These are phyloP conservation scores for Sphagnum fallax DNA, from an alignment of 228 moss, liverwort and hornwort species.

Conservation along the genomic window DNA sequence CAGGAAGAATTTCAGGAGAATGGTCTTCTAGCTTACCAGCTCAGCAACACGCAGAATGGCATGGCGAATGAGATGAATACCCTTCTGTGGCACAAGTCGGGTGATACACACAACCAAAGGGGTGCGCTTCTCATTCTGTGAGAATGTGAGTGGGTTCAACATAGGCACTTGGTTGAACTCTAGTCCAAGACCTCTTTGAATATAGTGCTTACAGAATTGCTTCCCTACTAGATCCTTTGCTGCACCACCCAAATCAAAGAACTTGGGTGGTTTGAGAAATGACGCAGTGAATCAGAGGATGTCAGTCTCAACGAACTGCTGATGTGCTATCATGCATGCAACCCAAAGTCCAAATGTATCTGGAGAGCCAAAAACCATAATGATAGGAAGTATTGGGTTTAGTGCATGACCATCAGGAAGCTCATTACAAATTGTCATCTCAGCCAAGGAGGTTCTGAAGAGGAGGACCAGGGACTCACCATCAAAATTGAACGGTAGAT, in stretches of 20 bases:
- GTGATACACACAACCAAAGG: slow-evolving; percentile 39
- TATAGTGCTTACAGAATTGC: slow-evolving; percentile 35
- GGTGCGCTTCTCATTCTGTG: slow-evolving; percentile 7
- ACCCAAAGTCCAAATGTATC: background rate
- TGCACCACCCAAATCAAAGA: slow-evolving; percentile 12
- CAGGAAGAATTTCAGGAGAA: background rate
- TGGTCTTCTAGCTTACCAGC: slow-evolving; percentile 9
- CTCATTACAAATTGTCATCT: background rate
- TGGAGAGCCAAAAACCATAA: background rate
- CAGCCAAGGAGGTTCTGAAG: too few relatives aligned
- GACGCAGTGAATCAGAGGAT: background rate
- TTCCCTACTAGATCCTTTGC: slow-evolving; percentile 23
- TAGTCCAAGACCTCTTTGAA: slow-evolving; percentile 35
- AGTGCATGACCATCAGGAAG: background rate
- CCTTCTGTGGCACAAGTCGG: slow-evolving; percentile 49
- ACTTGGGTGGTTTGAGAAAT: background rate
- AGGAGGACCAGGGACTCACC: slow-evolving; percentile 10
- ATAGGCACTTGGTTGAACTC: slow-evolving; percentile 15
- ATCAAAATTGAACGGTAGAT: slow-evolving; percentile 20
- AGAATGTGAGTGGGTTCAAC: slow-evolving; percentile 1
- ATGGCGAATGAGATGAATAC: slow-evolving; percentile 43
- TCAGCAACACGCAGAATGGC: slow-evolving; percentile 25
- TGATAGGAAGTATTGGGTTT: background rate
- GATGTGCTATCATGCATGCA: too few relatives aligned
- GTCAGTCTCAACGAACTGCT: too few relatives aligned